These are phyloP conservation scores for Phymatotrichopsis omnivora DNA, from an alignment of 2,329 filamentous ascomycete genomes.

Conservation along the genomic window DNA sequence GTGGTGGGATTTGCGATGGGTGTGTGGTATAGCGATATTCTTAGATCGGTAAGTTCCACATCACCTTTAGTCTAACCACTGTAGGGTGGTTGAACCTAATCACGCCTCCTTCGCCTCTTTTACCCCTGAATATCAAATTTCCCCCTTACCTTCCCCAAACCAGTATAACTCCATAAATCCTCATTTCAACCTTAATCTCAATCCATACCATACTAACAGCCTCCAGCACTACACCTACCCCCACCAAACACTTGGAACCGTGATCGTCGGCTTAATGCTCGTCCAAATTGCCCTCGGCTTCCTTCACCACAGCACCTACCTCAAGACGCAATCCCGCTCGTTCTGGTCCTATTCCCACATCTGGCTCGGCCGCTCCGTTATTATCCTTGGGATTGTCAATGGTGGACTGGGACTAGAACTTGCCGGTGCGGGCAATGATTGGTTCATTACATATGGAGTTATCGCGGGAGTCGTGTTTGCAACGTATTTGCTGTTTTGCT, in stretches of 20 bases:
- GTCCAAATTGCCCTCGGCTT: slow-evolving; percentile 51
- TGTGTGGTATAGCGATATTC: slow-evolving; percentile 40
- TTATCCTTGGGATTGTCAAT: slow-evolving; percentile 52
- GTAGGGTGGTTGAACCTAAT: too few species aligned
- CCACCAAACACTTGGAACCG: slow-evolving; percentile 50
- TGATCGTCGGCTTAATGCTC: slow-evolving; percentile 45
- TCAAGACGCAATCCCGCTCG: slow-evolving; percentile 42
- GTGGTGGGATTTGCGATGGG: slow-evolving; percentile 52
- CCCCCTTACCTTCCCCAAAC: not conserved
- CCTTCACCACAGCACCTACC: slow-evolving; percentile 48
- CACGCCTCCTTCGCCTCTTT: not conserved
- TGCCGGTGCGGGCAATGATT: slow-evolving; percentile 36
- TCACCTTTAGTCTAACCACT: too few species aligned
- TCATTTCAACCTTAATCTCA: not conserved
- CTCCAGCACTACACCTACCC: slow-evolving; percentile 43
- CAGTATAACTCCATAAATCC: slow-evolving; percentile 19
- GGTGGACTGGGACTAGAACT: slow-evolving; percentile 52
- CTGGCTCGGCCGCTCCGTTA: slow-evolving; percentile 51
- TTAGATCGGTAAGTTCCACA: slow-evolving; percentile 37
- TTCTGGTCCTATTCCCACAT: slow-evolving; percentile 48
- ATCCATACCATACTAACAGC: slow-evolving; percentile 3
- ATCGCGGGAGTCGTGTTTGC: slow-evolving; percentile 43
- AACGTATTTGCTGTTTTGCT: slow-evolving; percentile 37
- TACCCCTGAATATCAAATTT: not conserved
- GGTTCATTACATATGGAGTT: slow-evolving; percentile 47